phyloP scores from a whole-genome alignment of 352 stramenopile genomes.

The Phytophthora cajani region DNA sequence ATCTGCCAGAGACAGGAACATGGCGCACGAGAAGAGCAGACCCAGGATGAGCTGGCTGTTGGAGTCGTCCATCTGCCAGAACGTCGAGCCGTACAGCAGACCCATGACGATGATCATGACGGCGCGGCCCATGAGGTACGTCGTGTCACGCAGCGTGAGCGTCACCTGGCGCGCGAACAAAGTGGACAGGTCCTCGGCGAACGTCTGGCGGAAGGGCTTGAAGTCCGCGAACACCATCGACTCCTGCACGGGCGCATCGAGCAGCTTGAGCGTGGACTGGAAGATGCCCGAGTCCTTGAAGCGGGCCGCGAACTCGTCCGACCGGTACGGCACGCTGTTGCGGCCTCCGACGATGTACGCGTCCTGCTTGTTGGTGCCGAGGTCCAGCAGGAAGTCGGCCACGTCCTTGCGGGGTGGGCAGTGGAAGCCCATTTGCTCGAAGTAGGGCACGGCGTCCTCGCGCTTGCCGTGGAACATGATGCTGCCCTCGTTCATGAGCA shows the following conservation, averaged over 20 bases:
- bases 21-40: conserved; percentile 86
- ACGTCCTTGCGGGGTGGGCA: conserved; percentile 32
- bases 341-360: conserved; percentile 11
- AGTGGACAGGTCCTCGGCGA: conserved; percentile 47
- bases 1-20: conserved; percentile 88
- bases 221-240: conserved; percentile 18
- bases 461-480: conserved; percentile 65
- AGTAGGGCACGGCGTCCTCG: conserved; percentile 49
- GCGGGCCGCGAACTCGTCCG: conserved; percentile 48
- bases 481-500: conserved; percentile 58
- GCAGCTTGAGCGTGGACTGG: conserved; percentile 45
- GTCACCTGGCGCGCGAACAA: conserved; percentile 64
- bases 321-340: conserved; percentile 26
- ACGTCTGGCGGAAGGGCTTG: conserved; percentile 54
- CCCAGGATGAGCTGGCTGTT: conserved; percentile 74
- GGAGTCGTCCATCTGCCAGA: conserved; percentile 67
- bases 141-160: conserved; percentile 67
- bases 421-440: conserved; percentile 55
- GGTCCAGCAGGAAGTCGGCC: conserved; percentile 12
- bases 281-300: conserved; percentile 62
- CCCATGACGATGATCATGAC: conserved; percentile 72
- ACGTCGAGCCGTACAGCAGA: conserved; percentile 69
- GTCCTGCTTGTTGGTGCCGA: conserved; percentile 31
- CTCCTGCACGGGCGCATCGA: conserved; percentile 46
- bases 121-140: conserved; percentile 50